A percentile compares a stretch with the other conserved stretches of the same genome.
phyloP scores from a whole-genome alignment of 768 basidiomycete genomes.

The Auriculariales sp. region DNA sequence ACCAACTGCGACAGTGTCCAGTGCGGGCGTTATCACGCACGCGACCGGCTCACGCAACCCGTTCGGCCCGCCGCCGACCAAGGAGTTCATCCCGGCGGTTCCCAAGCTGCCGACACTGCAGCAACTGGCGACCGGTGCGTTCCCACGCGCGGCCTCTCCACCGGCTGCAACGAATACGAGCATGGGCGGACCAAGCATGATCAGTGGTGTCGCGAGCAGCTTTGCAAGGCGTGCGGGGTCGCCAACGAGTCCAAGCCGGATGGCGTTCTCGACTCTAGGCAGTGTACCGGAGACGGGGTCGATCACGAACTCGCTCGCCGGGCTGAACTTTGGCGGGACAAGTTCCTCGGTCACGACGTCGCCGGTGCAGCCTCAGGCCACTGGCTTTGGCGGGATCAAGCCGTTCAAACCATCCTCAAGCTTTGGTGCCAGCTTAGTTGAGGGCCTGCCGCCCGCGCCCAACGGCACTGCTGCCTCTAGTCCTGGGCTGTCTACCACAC shows the following conservation, averaged over 20 bases:
- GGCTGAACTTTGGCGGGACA: neutral
- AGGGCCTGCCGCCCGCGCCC: slow-evolving; percentile 60
- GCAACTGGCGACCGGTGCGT: slow-evolving; percentile 50
- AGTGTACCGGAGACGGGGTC: neutral
- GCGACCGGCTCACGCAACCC: slow-evolving; percentile 93
- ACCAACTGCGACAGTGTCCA: slow-evolving; percentile 20
- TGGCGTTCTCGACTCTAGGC: neutral
- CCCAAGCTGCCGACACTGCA: slow-evolving; percentile 71
- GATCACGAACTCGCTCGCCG: neutral
- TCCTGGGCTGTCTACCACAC: slow-evolving; percentile 8
- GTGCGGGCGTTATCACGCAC: slow-evolving; percentile 59
- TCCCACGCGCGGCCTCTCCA: slow-evolving; percentile 5
- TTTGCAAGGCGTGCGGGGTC: slow-evolving; percentile 30
- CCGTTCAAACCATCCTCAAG: slow-evolving; percentile 73
- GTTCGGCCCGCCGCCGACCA: slow-evolving; percentile 60
- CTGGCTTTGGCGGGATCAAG: slow-evolving; percentile 47
- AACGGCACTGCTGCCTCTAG: slow-evolving; percentile 40
- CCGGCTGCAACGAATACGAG: neutral
- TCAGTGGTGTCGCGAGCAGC: slow-evolving; percentile 59
- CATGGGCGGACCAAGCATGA: slow-evolving; percentile 29
- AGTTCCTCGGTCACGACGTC: slow-evolving; percentile 5
- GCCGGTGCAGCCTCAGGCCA: slow-evolving; percentile 30
- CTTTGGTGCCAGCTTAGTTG: slow-evolving; percentile 64
- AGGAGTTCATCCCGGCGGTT: slow-evolving; percentile 41
- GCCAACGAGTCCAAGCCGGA: neutral